Evolutionary conservation across 176 grass and related monocot genomes (phyloP).

Genomic region (Themeda triandra): DNA sequence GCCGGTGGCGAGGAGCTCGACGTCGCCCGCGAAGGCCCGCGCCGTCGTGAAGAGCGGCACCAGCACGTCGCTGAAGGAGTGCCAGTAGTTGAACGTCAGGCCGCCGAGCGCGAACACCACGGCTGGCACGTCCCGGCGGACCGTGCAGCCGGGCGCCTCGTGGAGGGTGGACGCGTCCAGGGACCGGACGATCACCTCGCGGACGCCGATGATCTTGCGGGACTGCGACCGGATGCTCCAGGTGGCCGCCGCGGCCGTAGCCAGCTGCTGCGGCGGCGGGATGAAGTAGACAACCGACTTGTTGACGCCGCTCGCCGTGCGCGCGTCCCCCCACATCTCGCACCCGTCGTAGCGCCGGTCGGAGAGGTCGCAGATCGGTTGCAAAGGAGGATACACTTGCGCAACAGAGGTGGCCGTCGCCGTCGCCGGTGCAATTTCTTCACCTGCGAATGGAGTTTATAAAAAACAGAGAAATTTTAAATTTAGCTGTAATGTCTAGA

Average conservation of each 20-base stretch:
- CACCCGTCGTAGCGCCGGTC: constrained; percentile 12
- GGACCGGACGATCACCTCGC: constrained; percentile 13
- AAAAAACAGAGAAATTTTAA: no score
- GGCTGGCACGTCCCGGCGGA: neutral
- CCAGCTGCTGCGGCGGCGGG: neutral
- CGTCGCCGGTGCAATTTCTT: neutral
- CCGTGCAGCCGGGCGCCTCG: constrained; percentile 8
- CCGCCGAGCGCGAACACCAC: constrained; percentile 22
- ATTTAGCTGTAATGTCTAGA: neutral
- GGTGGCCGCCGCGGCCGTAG: neutral
- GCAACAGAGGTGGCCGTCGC: neutral
- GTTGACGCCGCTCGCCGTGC: neutral
- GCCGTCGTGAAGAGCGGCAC: constrained; percentile 21
- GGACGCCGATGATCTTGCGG: neutral
- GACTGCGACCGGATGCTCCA: constrained; percentile 25
- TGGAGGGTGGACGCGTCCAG: neutral
- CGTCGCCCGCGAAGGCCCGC: neutral
- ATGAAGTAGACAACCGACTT: constrained; percentile 19
- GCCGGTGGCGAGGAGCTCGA: neutral
- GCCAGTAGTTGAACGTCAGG: constrained; percentile 25
- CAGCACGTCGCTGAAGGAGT: constrained; percentile 29
- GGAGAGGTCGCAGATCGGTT: constrained; percentile 23
- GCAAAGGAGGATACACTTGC: neutral
- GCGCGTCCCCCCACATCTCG: constrained; percentile 29
- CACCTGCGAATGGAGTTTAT: neutral